Percentiles rank a stretch among this genome's conserved stretches.
These are phyloP conservation scores for Pseudonectria foliicola DNA, from an alignment of 2,329 filamentous ascomycete genomes.

Conservation along the genomic window DNA sequence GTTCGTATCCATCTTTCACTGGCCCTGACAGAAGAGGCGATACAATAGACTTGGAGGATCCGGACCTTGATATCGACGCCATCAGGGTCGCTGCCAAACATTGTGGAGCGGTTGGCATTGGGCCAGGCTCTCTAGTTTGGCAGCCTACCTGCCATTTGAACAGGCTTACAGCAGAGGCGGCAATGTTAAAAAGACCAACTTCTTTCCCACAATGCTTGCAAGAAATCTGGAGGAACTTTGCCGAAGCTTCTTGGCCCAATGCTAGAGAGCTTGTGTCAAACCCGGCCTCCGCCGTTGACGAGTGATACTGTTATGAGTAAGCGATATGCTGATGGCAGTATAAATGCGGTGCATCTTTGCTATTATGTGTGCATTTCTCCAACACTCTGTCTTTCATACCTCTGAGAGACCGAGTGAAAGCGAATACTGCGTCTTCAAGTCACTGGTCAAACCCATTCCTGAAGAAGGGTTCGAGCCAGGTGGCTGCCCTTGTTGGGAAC, in stretches of 20 bases:
- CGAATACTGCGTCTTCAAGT: conserved; percentile 26
- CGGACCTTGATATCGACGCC: conserved; percentile 48
- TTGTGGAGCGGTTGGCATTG: conserved; percentile 35
- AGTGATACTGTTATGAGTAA: conserved; percentile 32
- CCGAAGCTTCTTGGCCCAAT: conserved; percentile 14
- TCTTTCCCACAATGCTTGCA: conserved; percentile 40
- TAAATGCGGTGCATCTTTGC: conserved; percentile 1
- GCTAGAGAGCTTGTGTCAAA: conserved; percentile 24
- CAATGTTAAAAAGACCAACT: conserved; percentile 41
- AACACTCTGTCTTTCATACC: conserved; percentile 43
- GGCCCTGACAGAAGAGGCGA: conserved; percentile 25
- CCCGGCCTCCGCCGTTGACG: conserved; percentile 22
- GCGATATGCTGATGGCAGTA: conserved; percentile 9
- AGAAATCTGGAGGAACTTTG: conserved; percentile 32
- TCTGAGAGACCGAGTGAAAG: conserved; percentile 44
- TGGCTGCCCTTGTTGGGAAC: conserved; percentile 18
- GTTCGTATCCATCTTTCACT: conserved; percentile 1
- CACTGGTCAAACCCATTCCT: conserved; percentile 34
- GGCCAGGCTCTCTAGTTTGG: conserved; percentile 18
- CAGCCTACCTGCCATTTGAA: conserved; percentile 53
- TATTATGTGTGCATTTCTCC: conserved; percentile 39
- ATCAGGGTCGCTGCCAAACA: conserved; percentile 48
- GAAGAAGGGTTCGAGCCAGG: conserved; percentile 30
- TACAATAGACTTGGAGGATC: conserved; percentile 50
- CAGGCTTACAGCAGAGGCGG: conserved; percentile 39